These are phyloP conservation scores for Nannochloropsis gaditana DNA, from an alignment of 108 stramenopile species.

Conservation along the genomic window DNA sequence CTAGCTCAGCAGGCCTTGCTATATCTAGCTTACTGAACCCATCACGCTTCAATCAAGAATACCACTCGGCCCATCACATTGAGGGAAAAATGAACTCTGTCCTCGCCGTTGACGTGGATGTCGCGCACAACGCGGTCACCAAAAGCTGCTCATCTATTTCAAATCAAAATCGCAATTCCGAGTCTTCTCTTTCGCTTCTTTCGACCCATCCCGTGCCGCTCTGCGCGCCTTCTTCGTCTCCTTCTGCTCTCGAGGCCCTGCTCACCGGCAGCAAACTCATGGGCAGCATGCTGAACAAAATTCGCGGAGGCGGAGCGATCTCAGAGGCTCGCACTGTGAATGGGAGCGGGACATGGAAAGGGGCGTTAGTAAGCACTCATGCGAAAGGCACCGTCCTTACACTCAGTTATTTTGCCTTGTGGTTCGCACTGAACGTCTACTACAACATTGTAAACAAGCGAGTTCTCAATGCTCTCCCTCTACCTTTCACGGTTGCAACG, in stretches of 20 bases:
- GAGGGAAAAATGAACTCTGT: too few species aligned
- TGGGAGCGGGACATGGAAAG: background rate
- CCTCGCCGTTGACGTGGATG: too few species aligned
- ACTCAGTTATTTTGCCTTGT: conserved; percentile 78
- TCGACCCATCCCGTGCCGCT: too few species aligned
- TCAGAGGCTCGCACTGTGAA: background rate
- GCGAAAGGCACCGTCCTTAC: background rate
- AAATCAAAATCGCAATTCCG: too few species aligned
- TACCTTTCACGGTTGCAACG: conserved; percentile 89
- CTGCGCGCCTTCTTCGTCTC: too few species aligned
- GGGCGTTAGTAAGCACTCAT: background rate
- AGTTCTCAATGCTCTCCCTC: conserved; percentile 78
- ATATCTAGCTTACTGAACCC: too few species aligned
- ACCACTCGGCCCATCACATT: too few species aligned
- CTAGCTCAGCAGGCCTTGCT: too few species aligned
- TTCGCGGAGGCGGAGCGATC: background rate
- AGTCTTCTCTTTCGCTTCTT: too few species aligned
- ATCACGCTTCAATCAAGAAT: too few species aligned
- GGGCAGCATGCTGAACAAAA: background rate
- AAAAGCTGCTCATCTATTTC: too few species aligned
- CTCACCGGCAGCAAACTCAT: background rate
- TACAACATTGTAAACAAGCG: conserved; percentile 99
- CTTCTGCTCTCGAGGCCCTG: background rate
- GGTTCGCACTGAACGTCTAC: conserved; percentile 97
- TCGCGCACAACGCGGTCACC: too few species aligned